A percentile compares a stretch with the other conserved stretches of the same genome.
phyloP scores from a whole-genome alignment of 108 stramenopile species.

The Cyclotella sp. region DNA sequence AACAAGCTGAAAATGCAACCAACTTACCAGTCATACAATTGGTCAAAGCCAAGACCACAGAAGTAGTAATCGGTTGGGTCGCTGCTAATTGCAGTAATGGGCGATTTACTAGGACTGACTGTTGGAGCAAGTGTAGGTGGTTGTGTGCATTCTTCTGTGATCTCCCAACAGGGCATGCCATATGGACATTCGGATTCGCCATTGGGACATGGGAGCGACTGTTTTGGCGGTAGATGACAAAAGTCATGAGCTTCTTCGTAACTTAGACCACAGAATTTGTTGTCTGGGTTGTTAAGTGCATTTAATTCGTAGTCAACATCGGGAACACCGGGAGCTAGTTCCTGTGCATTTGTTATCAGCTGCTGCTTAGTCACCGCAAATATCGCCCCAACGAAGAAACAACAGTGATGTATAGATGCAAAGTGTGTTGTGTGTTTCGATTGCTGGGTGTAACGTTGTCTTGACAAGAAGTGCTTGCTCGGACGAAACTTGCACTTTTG shows the following conservation, averaged over 20 bases:
- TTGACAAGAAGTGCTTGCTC: too few relatives aligned
- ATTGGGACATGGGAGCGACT: conserved; percentile 36
- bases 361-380: neutral
- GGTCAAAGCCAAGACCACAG: conserved; percentile 45
- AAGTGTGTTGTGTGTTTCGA: too few relatives aligned
- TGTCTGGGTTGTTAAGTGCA: conserved; percentile 22
- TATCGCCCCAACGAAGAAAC: neutral
- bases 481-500: too few relatives aligned
- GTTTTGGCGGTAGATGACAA: conserved; percentile 32
- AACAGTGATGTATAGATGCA: too few relatives aligned
- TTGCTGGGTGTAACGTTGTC: too few relatives aligned
- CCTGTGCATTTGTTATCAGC: neutral
- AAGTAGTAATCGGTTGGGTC: conserved; percentile 38
- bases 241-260: conserved; percentile 33
- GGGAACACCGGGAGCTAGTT: neutral
- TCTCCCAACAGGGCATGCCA: conserved; percentile 31
- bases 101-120: conserved; percentile 3
- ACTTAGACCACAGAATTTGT: conserved; percentile 37
- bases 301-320: conserved; percentile 18
- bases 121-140: conserved; percentile 24
- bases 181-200: conserved; percentile 41
- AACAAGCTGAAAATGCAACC: neutral
- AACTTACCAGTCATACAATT: conserved; percentile 44
- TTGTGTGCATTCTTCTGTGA: conserved; percentile 27
- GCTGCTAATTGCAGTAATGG: conserved; percentile 15